Conservation (phyloP, 2,329 filamentous ascomycete genomes). For the Colletotrichum abscissum region DNA sequence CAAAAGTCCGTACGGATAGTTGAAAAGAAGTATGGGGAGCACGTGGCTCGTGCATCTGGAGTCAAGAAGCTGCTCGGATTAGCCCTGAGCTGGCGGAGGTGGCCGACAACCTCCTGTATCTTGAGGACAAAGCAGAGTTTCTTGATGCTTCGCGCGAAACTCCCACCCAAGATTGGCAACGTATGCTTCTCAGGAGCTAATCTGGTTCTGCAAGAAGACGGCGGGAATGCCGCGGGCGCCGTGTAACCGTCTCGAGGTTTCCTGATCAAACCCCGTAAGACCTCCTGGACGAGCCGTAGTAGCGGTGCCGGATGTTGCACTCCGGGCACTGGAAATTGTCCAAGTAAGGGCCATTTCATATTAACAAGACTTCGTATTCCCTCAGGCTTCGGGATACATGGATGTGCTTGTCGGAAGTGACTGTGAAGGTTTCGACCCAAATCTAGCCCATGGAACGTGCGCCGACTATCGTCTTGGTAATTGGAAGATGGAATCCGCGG, state of each 20-base stretch:
- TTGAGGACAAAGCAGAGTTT: background rate
- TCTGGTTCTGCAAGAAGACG: background rate
- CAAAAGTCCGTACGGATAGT: background rate
- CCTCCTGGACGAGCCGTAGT: background rate
- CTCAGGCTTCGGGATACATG: background rate
- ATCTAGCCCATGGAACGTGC: background rate
- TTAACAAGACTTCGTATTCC: background rate
- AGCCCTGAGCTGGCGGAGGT: background rate
- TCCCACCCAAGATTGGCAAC: background rate
- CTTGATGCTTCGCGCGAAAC: background rate
- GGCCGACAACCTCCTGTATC: background rate
- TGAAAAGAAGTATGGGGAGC: conserved; percentile 14
- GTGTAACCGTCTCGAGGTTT: background rate
- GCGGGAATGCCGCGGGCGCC: background rate
- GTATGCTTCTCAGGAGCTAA: background rate
- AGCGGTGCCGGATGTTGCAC: background rate
- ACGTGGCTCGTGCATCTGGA: conserved; percentile 19
- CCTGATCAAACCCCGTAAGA: background rate
- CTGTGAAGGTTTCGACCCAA: background rate
- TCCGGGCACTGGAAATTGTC: background rate
- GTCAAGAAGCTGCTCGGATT: background rate
- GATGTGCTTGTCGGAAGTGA: background rate
- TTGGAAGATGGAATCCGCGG: background rate
- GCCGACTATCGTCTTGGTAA: background rate
- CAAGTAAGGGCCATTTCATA: background rate